A percentile compares a stretch with the other conserved stretches of the same genome.
phyloP scores from a whole-genome alignment of 1,284 basidiomycete genomes.

The Ustilago shanxiensis region DNA sequence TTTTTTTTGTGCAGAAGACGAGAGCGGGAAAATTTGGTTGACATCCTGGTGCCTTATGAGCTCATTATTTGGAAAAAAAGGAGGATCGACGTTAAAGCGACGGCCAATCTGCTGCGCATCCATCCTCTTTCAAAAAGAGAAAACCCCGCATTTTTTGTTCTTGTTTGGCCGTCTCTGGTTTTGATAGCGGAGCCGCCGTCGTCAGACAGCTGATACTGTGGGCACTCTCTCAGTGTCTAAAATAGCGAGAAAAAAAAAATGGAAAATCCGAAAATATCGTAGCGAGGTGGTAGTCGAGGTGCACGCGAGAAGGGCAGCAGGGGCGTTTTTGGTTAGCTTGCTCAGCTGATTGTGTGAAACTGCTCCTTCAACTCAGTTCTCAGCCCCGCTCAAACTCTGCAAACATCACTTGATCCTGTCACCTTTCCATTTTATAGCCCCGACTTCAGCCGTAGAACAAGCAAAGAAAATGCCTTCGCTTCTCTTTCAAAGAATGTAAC shows the following conservation, averaged over 20 bases:
- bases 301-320: too few species aligned
- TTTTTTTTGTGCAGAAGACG: too few species aligned
- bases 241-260: too few species aligned
- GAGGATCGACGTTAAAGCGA: background rate
- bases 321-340: background rate
- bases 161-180: background rate
- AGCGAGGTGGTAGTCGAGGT: background rate
- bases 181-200: background rate
- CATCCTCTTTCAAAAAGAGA: background rate
- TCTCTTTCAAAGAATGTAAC: too few species aligned
- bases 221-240: background rate
- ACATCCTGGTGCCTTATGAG: constrained; percentile 9
- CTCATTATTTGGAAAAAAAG: background rate
- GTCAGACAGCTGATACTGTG: too few species aligned
- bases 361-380: constrained; percentile 3
- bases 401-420: background rate
- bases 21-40: background rate
- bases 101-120: background rate
- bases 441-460: background rate
- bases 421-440: background rate
- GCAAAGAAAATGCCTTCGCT: too few species aligned
- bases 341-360: constrained; percentile 1
- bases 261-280: background rate
- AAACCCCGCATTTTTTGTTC: constrained; percentile 12
- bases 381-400: constrained; percentile 12